phyloP scores from a whole-genome alignment of 2,329 filamentous ascomycete genomes.

The Ramularia endophylla region DNA sequence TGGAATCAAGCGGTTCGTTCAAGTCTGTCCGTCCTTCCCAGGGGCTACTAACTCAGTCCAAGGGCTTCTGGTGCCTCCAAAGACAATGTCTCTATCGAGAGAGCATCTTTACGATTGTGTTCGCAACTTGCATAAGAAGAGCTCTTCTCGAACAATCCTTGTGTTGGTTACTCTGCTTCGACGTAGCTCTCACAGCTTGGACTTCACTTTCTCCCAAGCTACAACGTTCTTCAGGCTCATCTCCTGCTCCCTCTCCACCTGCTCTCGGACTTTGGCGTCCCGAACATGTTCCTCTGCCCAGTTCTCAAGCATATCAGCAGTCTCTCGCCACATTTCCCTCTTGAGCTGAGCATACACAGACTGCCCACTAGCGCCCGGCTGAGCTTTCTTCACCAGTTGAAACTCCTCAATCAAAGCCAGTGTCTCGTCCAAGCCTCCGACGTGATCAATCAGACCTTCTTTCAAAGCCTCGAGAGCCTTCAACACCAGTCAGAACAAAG shows the following conservation, averaged over 20 bases:
- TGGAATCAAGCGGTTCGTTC: no score
- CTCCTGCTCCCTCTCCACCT: constrained; percentile 27
- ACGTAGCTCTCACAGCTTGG: constrained; percentile 21
- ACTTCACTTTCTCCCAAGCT: constrained; percentile 24
- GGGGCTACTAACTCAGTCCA: no score
- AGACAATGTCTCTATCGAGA: no score
- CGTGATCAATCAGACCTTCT: constrained; percentile 61
- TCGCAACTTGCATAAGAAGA: no score
- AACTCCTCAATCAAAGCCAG: constrained; percentile 55
- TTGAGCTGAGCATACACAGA: constrained; percentile 68
- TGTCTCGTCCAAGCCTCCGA: constrained; percentile 60
- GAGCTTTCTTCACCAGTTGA: constrained; percentile 54
- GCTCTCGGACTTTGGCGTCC: constrained; percentile 47
- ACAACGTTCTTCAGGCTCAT: constrained; percentile 19
- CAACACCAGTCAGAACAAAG: not conserved
- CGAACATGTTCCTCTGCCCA: constrained; percentile 41
- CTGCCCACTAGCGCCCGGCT: constrained; percentile 37
- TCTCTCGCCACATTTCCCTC: constrained; percentile 67
- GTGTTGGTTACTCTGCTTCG: no score
- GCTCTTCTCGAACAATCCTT: no score
- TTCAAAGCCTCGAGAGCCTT: constrained; percentile 56
- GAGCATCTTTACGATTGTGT: no score
- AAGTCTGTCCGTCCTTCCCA: no score
- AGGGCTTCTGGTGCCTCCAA: no score
- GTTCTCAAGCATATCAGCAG: constrained; percentile 52